Evolutionary conservation across 164 flowering plant species (phyloP), one percentile per base, ranked within the genome.

Genomic region (Annona squamosa): DNA sequence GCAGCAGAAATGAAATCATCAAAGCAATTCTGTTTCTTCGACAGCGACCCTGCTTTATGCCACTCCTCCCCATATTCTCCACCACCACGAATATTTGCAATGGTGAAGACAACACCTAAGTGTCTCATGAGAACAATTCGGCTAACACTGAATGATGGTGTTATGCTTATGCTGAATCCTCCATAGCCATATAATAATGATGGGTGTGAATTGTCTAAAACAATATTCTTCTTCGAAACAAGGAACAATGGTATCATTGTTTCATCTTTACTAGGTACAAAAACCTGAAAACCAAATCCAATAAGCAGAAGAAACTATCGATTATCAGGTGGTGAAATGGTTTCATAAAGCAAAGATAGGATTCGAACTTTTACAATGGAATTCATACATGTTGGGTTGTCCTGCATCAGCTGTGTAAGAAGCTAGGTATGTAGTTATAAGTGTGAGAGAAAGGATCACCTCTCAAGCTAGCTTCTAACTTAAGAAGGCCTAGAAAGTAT

Each of bases 1-100:
- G 91, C 92, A 17, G 89, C 82, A 74, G 97, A 87, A 80, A 93
- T 86, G 79, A 95, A 95, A 77, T 95, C 99, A 87, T 95, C 98
- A 78, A 95, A 95, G 82, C 97, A 91, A 75, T 89, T 95, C 77
- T 95, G 99, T 83, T 95, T 95, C 56, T 83, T 89, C 10, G 90
- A 82, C 71, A 95, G 89, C 43, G 96, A 81, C 18, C 98, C 99
- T 63, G 91, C 94, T 85, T 90, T 95, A 72, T 95, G 98, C 99
- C 99, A 95, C 78, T 93, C 97, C 81, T 93, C 97, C 57, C 99
- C 99, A 80, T 95, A 95, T 75, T 95, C 99, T 48, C 99, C 99
- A 76, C 99, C 99, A 68, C 99, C 99, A 69, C 98, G 94, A n/a
- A 93, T 91, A 77, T 93, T 95, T 62, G 99, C 99, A 61, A 91